Conservation (phyloP, 345 rosid genomes). For the Salix caprea region DNA sequence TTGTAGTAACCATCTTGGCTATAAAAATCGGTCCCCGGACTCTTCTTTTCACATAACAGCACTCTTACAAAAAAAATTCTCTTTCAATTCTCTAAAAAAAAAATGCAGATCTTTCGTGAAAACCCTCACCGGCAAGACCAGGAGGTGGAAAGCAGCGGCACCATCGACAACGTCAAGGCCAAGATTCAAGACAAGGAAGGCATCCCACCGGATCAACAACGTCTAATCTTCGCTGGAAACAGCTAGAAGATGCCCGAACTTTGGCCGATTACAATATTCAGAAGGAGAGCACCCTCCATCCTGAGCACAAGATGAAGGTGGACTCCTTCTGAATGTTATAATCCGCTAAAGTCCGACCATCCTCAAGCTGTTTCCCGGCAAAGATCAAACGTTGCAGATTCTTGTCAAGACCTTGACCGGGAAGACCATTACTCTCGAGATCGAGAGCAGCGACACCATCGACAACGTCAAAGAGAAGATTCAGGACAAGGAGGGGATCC, state of each 20-base stretch:
- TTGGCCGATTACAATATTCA: slow-evolving; percentile 22
- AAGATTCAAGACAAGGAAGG: slow-evolving; percentile 27
- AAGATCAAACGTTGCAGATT: slow-evolving; percentile 2
- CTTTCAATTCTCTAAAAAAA: too few relatives aligned
- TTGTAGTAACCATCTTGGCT: too few relatives aligned
- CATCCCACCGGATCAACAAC: slow-evolving; percentile 22
- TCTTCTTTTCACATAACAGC: too few relatives aligned
- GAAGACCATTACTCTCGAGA: slow-evolving; percentile 15
- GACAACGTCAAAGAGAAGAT: slow-evolving; percentile 1
- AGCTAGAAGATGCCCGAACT: slow-evolving; percentile 24
- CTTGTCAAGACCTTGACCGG: slow-evolving; percentile 19
- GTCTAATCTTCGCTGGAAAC: slow-evolving; percentile 22
- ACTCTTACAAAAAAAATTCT: too few relatives aligned
- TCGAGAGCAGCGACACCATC: slow-evolving; percentile 8
- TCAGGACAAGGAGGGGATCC: too few relatives aligned
- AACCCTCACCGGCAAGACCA: slow-evolving; percentile 22
- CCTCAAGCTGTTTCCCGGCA: too few relatives aligned
- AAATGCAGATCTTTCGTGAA: slow-evolving; percentile 24
- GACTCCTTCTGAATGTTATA: too few relatives aligned
- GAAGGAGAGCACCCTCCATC: slow-evolving; percentile 20
- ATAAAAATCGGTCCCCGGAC: too few relatives aligned
- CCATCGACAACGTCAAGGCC: slow-evolving; percentile 23
- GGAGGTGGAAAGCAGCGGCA: slow-evolving; percentile 25
- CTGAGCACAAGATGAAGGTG: too few relatives aligned
- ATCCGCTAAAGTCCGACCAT: too few relatives aligned